Evolutionary conservation across 305 asterid genomes (phyloP), one percentile per base, ranked within the genome.

Genomic region (Ruellia speciosa): DNA sequence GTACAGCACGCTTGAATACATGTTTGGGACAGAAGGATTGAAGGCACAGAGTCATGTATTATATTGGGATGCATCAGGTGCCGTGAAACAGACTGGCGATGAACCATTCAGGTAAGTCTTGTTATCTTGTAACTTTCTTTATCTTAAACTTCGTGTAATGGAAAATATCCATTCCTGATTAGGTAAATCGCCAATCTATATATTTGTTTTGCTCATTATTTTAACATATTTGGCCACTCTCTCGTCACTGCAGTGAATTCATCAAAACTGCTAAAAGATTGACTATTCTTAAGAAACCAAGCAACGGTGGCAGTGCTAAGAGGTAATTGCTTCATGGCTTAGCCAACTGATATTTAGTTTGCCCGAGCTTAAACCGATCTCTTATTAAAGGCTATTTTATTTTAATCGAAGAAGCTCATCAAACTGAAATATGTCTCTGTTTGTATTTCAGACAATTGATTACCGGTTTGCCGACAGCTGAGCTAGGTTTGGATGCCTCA

Each of bases 401-500:
- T 11, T 10, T 31, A 16, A 16, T 16, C 43, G n/a, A 46, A 20
- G 63, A 41, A 43, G 46, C 19, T 48, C 47, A n/a, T 52, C 14
- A 39, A 62, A 69, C 63, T 67, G 60, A 75, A 59, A 49, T 50
- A 34, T 33, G 43, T 64, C 16, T 33, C n/a, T 17, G 51, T 58
- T 41, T 56, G 39, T 63, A 41, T 75, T 70, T 54, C 77, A 88
- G 96, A 86, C 85, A 76, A 60, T 70, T 80, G 81, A 75, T 82
- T 6, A 81, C 93, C 11, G 95, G 93, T 68, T 73, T 88, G 63
- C 93, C 78, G 19, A 81, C 75, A 16, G 78, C 77, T n/a, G 84
- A 81, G 72, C 86, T 85, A 11, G 93, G 94, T 60, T 83, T 88
- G 10, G 93, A 79, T 68, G 79, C 96, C 14, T 81, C 96, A 31